Evolutionary conservation across 371 early-diverging fungal genomes (phyloP).

Genomic region (Funneliformis caledonium): DNA sequence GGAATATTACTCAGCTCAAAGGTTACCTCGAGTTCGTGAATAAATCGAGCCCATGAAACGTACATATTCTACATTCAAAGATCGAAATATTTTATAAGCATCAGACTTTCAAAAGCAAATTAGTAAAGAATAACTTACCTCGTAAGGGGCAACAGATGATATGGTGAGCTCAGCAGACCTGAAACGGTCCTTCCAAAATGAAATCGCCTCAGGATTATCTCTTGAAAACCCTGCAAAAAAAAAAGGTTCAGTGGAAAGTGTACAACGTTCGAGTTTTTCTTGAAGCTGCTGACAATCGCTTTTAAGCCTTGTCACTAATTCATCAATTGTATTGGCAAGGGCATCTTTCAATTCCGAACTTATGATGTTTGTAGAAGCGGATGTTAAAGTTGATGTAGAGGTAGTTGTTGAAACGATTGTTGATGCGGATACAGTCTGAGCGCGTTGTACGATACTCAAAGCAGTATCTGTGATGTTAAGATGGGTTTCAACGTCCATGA

Average conservation of each 20-base stretch:
- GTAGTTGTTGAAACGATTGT: not conserved
- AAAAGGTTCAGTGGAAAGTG: not conserved
- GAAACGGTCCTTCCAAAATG: constrained; percentile 13
- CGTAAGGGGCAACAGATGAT: constrained; percentile 13
- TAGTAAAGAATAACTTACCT: not conserved
- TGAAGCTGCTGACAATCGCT: not conserved
- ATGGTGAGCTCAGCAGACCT: constrained; percentile 2
- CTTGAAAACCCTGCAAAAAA: not conserved
- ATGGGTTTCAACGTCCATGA: not conserved
- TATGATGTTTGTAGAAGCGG: not conserved
- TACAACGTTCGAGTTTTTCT: constrained; percentile 24
- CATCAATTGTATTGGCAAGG: constrained; percentile 6
- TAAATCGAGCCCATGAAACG: constrained; percentile 23
- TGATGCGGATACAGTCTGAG: not conserved
- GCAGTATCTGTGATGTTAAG: not conserved
- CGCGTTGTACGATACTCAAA: not conserved
- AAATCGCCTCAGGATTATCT: constrained; percentile 8
- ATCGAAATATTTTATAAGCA: not conserved
- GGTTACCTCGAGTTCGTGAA: constrained; percentile 5
- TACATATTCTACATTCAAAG: constrained; percentile 20
- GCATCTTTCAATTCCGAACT: constrained; percentile 2
- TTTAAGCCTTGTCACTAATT: constrained; percentile 9
- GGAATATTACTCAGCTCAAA: constrained; percentile 14
- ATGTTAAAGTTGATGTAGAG: not conserved
- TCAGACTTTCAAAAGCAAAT: not conserved